Percentiles rank a stretch among this genome's conserved stretches.
These are phyloP conservation scores for Monosporascus sp. DNA, from an alignment of 2,329 filamentous ascomycete genomes.

Conservation along the genomic window DNA sequence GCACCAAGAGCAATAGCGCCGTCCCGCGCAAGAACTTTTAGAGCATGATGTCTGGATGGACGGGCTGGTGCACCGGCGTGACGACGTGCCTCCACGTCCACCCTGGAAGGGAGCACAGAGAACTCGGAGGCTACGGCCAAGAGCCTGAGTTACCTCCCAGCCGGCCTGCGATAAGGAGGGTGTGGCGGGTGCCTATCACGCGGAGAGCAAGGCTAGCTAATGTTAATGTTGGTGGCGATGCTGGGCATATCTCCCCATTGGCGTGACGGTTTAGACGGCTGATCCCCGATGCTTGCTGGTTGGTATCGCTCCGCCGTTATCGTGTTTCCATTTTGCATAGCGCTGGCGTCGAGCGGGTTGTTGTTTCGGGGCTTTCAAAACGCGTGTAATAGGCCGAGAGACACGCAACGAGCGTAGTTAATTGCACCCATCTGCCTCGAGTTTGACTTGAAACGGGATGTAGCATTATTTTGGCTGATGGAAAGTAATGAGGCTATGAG, in stretches of 20 bases:
- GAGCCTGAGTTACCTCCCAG: too few relatives aligned
- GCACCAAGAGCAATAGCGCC: conserved; percentile 11
- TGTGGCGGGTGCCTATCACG: too few relatives aligned
- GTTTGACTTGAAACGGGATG: too few relatives aligned
- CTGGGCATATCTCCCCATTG: not conserved
- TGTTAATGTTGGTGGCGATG: too few relatives aligned
- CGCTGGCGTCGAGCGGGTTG: not conserved
- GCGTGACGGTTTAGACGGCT: not conserved
- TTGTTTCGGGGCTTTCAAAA: not conserved
- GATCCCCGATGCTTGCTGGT: not conserved
- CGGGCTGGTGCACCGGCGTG: conserved; percentile 9
- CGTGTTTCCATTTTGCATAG: not conserved
- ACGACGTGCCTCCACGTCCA: not conserved
- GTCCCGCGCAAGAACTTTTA: conserved; percentile 22
- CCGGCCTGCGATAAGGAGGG: too few relatives aligned
- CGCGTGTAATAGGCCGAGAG: not conserved
- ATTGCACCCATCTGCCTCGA: not conserved
- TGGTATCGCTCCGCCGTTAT: not conserved
- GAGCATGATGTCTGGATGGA: conserved; percentile 20
- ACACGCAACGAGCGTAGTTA: not conserved
- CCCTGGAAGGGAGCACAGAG: not conserved
- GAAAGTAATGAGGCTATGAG: too few relatives aligned
- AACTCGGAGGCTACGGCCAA: not conserved
- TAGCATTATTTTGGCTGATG: too few relatives aligned
- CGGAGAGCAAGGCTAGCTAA: too few relatives aligned